phyloP scores from a whole-genome alignment of 495 filamentous ascomycete genomes.

The Hypomontagnella monticulosa region DNA sequence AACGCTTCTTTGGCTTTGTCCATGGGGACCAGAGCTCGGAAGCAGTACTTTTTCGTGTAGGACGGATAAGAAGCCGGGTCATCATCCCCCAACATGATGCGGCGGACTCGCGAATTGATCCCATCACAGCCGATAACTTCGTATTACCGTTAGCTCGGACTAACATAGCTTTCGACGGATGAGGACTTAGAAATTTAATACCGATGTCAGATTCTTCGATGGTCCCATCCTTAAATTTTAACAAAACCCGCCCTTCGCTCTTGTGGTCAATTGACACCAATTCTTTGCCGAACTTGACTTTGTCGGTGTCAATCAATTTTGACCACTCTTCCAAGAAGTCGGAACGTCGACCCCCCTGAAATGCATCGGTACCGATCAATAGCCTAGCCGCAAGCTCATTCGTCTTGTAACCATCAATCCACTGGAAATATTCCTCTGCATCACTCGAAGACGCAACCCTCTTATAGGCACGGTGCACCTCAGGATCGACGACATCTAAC shows the following conservation, averaged over 20 bases:
- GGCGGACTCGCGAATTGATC: conserved; percentile 53
- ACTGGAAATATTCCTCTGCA: conserved; percentile 55
- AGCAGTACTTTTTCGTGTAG: conserved; percentile 57
- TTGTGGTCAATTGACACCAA: conserved; percentile 28
- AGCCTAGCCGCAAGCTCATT: conserved; percentile 48
- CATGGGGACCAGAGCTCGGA: conserved; percentile 55
- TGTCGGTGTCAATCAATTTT: conserved; percentile 33
- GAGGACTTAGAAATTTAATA: conserved; percentile 8
- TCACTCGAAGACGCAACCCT: conserved; percentile 50
- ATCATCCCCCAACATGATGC: conserved; percentile 46
- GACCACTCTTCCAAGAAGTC: conserved; percentile 58
- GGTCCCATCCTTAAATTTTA: conserved; percentile 52
- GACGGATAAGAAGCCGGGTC: conserved; percentile 39
- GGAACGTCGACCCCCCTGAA: conserved; percentile 53
- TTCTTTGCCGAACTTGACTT: conserved; percentile 50
- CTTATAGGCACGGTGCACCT: conserved; percentile 47
- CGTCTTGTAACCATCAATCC: conserved; percentile 49
- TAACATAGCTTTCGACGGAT: not conserved
- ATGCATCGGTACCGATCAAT: conserved; percentile 51
- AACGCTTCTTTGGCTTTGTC: conserved; percentile 41
- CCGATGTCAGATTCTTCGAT: conserved; percentile 46
- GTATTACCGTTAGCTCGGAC: conserved; percentile 16
- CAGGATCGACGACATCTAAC: conserved; percentile 60
- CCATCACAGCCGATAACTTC: conserved; percentile 58
- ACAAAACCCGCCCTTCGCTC: conserved; percentile 19